Percentiles rank a stretch among this genome's conserved stretches.
These are phyloP conservation scores for Saccharomycopsis malanga DNA, from an alignment of 805 yeast species.

Conservation along the genomic window DNA sequence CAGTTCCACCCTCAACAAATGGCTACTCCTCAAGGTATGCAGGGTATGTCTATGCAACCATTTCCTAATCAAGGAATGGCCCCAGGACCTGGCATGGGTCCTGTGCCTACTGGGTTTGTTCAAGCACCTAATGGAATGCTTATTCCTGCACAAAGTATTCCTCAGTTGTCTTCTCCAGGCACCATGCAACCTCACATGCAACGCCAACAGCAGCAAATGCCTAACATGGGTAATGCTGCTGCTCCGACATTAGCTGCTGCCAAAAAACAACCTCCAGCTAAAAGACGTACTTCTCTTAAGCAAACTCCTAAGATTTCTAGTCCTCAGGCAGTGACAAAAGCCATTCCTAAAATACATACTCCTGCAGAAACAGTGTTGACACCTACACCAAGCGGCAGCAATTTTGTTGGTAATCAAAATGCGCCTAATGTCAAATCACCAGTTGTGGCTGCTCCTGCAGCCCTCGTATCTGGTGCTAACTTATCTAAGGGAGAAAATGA, in stretches of 20 bases:
- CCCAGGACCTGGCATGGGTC: conserved; percentile 1
- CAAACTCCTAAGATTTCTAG: conserved; percentile 9
- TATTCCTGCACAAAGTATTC: conserved; percentile 3
- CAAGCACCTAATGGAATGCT: conserved; percentile 18
- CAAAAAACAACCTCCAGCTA: background rate
- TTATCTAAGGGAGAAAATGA: conserved; percentile 28
- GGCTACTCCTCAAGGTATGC: conserved; percentile 1
- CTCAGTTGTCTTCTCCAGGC: too few species aligned
- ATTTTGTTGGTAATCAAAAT: background rate
- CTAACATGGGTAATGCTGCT: background rate
- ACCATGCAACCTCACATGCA: conserved; percentile 3
- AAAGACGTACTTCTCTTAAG: conserved; percentile 7
- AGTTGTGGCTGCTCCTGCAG: background rate
- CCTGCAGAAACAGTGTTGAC: conserved; percentile 18
- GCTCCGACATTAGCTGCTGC: background rate
- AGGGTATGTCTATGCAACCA: conserved; percentile 7
- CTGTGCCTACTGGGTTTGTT: conserved; percentile 6
- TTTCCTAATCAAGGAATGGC: conserved; percentile 4
- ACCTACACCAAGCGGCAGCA: conserved; percentile 14
- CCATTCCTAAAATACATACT: conserved; percentile 18
- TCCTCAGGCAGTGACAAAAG: conserved; percentile 14
- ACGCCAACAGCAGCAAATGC: background rate
- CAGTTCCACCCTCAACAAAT: conserved; percentile 5
- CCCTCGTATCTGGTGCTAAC: background rate
- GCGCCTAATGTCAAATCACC: conserved; percentile 4